phyloP scores from a whole-genome alignment of 208 protist species.

The Porcisia deanei region DNA sequence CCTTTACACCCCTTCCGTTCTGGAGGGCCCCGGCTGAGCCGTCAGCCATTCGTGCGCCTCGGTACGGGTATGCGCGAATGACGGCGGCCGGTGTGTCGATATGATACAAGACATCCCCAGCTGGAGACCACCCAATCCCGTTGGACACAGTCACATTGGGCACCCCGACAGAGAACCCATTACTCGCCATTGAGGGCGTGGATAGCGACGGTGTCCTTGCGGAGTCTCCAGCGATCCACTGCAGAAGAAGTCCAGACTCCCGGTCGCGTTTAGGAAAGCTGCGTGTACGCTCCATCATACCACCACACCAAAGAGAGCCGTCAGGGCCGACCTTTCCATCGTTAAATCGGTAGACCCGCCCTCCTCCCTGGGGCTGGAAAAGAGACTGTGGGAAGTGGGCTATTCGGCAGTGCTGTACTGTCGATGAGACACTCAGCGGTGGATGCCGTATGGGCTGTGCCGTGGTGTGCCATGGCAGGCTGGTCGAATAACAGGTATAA shows the following conservation, averaged over 20 bases:
- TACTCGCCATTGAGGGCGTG: background rate
- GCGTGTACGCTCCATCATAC: conserved; percentile 29
- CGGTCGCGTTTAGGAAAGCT: conserved; percentile 16
- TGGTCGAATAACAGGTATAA: conserved; percentile 7
- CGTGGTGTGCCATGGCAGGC: conserved; percentile 18
- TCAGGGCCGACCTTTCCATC: conserved; percentile 31
- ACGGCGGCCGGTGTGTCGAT: conserved; percentile 18
- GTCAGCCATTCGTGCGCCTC: background rate
- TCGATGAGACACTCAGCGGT: background rate
- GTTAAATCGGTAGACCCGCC: conserved; percentile 31
- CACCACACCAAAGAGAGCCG: conserved; percentile 23
- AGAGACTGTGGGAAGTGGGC: conserved; percentile 13
- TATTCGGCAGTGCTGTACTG: conserved; percentile 5
- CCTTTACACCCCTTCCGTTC: background rate
- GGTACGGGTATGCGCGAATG: conserved; percentile 26
- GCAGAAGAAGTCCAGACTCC: conserved; percentile 18
- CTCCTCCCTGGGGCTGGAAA: conserved; percentile 10
- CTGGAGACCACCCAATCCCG: conserved; percentile 29
- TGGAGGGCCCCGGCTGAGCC: background rate
- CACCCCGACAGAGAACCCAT: conserved; percentile 9
- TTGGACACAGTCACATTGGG: conserved; percentile 28
- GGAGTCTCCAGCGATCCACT: conserved; percentile 7
- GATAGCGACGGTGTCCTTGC: too few relatives aligned
- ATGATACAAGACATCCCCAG: conserved; percentile 27
- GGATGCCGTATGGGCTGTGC: background rate